Base-by-base conservation (phyloP, 495 filamentous ascomycete genomes). In the Alectoria sarmentosa region DNA sequence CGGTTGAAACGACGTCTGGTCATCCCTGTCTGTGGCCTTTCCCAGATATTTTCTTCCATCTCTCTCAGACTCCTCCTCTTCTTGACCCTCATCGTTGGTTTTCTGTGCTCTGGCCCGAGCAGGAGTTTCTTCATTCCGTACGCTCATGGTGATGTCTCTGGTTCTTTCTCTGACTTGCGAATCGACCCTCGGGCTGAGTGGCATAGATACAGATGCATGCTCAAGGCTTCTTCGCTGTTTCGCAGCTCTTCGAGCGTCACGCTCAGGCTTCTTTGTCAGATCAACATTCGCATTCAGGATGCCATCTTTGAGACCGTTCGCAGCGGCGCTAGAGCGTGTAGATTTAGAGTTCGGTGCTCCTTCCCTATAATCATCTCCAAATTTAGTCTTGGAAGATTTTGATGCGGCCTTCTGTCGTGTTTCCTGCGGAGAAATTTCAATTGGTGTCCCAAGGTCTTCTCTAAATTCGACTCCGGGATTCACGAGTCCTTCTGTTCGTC, bases 221-320 rank as follows among this genome's bases (percentile, higher is more conserved):
- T 23, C 56, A 58, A 42, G 42, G 41, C 32, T 60, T 34, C 32
- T 36, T 28, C 15, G 9, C 34, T 37, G 26, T 38, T 19, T 48
- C 42, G 39, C 23, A 4, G 38, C 57, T 28, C 21, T 58, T 39
- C 37, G 39, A 42, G 23, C 48, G 26, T 39, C 41, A 48, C 54
- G 54, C n/a, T 57, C 38, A 6, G 55, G 17, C n/a, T 57, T 64
- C 23, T 21, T 41, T 30, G 39, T 58, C 19, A 44, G 28, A 32
- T 58, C n/a, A 19, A 36, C 34, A 19, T n/a, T 13, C 28, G 28
- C 41, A 28, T 64, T 59, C 19, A 41, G n/a, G 21, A 59, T 23
- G 46, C 21, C 56, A 59, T 52, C 44, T 10, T 23, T 23, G 26
- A 59, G 62, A n/a, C 34, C 56, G 36, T 64, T 36, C 21, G 26